phyloP scores from a whole-genome alignment of 768 basidiomycete species.

The Hygrocybe punicea region DNA sequence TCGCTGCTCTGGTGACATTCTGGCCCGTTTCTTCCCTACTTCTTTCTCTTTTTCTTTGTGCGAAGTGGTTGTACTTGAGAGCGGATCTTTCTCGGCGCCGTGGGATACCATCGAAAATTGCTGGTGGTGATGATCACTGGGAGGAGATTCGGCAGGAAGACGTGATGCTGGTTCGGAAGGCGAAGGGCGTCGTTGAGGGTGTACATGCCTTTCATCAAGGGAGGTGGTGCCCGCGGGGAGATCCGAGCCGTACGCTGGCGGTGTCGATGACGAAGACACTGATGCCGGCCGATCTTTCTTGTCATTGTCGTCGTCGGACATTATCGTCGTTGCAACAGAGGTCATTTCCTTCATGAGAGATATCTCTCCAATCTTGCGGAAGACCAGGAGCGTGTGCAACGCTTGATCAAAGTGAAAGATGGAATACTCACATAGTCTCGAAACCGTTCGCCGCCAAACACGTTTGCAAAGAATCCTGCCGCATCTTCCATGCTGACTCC shows the following conservation, averaged over 20 bases:
- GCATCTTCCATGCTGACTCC: conserved; percentile 83
- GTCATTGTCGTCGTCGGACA: conserved; percentile 91
- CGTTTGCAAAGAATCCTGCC: conserved; percentile 89
- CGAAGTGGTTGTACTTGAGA: conserved; percentile 15
- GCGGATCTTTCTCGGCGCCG: conserved; percentile 16
- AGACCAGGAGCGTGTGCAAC: background rate
- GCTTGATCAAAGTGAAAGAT: background rate
- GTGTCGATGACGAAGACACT: conserved; percentile 6
- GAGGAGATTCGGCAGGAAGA: conserved; percentile 2
- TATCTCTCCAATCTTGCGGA: conserved; percentile 87
- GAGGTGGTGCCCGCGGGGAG: background rate
- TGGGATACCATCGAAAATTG: conserved; percentile 6
- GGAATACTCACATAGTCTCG: conserved; percentile 69
- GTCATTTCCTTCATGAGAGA: conserved; percentile 94
- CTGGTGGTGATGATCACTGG: background rate
- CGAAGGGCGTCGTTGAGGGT: background rate
- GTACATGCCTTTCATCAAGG: background rate
- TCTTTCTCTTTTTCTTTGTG: conserved; percentile 37
- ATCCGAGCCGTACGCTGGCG: background rate
- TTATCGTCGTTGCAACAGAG: conserved; percentile 77
- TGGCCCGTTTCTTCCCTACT: conserved; percentile 44
- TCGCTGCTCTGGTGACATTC: conserved; percentile 77
- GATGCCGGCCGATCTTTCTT: conserved; percentile 56
- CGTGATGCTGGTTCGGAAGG: background rate
- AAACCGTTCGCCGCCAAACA: conserved; percentile 94